These are phyloP conservation scores for Aspergillus wentii DNA, from an alignment of 495 filamentous ascomycete species.

Conservation along the genomic window DNA sequence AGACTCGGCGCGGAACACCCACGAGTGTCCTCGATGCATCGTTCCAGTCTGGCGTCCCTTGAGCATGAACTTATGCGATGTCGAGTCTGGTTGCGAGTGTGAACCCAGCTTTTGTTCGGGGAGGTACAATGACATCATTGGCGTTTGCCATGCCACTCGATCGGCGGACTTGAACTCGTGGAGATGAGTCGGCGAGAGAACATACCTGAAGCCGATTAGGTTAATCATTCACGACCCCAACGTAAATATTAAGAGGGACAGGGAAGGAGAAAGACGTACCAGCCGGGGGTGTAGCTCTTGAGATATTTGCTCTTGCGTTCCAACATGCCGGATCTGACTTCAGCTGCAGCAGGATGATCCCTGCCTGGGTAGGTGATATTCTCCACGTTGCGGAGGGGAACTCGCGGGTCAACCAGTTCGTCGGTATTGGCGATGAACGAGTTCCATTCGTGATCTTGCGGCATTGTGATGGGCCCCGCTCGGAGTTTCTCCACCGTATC, in stretches of 20 bases:
- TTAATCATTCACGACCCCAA: no score
- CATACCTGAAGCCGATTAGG: slow-evolving; percentile 67
- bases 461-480: slow-evolving; percentile 79
- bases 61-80: slow-evolving; percentile 96
- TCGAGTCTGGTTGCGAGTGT: slow-evolving; percentile 75
- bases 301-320: slow-evolving; percentile 98
- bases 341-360: slow-evolving; percentile 79
- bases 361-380: slow-evolving; percentile 92
- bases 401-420: slow-evolving; percentile 79
- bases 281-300: slow-evolving; percentile 96
- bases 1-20: slow-evolving; percentile 95
- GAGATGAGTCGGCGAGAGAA: slow-evolving; percentile 90
- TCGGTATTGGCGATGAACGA: slow-evolving; percentile 77
- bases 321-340: slow-evolving; percentile 82
- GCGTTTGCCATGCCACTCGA: slow-evolving; percentile 61
- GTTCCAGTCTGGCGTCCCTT: slow-evolving; percentile 91
- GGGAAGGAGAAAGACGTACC: slow-evolving; percentile 49
- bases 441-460: slow-evolving; percentile 88
- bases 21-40: slow-evolving; percentile 93
- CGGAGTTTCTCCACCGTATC: slow-evolving; percentile 75
- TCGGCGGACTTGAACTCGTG: slow-evolving; percentile 97
- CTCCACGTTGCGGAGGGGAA: slow-evolving; percentile 72
- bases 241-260: background rate
- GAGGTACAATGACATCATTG: slow-evolving; percentile 93
- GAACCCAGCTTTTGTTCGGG: slow-evolving; percentile 94